A percentile compares a stretch with the other conserved stretches of the same genome.
phyloP scores from a whole-genome alignment of 2,329 filamentous ascomycete species.

The Fusarium austroafricanum region DNA sequence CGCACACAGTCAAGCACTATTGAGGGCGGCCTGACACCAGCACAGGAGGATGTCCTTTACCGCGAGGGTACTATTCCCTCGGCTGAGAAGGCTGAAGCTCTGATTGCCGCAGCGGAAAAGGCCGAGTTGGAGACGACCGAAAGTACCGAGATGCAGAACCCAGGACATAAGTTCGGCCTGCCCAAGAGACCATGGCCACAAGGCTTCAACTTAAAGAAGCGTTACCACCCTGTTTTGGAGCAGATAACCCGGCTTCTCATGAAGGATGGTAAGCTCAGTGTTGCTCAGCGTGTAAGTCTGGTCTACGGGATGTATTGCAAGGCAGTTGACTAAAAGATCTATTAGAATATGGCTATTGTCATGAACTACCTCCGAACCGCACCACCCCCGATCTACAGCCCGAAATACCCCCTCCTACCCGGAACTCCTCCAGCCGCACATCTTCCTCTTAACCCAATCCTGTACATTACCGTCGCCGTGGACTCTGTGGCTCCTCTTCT shows the following conservation, averaged over 20 bases:
- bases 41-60: conserved; percentile 59
- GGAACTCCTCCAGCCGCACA: conserved; percentile 80
- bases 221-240: conserved; percentile 86
- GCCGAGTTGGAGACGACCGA: conserved; percentile 33
- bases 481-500: conserved; percentile 93
- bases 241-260: conserved; percentile 94
- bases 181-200: conserved; percentile 75
- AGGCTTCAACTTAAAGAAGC: conserved; percentile 74
- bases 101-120: conserved; percentile 41
- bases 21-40: conserved; percentile 54
- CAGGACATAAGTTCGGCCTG: conserved; percentile 82
- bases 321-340: conserved; percentile 20
- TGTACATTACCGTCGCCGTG: conserved; percentile 89
- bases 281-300: conserved; percentile 82
- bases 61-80: conserved; percentile 56
- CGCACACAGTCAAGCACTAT: conserved; percentile 46
- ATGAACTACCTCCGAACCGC: conserved; percentile 87
- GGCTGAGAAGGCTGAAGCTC: conserved; percentile 49
- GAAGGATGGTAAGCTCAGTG: conserved; percentile 88
- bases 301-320: not conserved
- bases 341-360: conserved; percentile 84
- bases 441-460: conserved; percentile 87
- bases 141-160: conserved; percentile 45
- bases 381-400: conserved; percentile 80
- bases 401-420: conserved; percentile 77